phyloP scores from a whole-genome alignment of 2,329 filamentous ascomycete genomes.

The Bipolaris sorokiniana region DNA sequence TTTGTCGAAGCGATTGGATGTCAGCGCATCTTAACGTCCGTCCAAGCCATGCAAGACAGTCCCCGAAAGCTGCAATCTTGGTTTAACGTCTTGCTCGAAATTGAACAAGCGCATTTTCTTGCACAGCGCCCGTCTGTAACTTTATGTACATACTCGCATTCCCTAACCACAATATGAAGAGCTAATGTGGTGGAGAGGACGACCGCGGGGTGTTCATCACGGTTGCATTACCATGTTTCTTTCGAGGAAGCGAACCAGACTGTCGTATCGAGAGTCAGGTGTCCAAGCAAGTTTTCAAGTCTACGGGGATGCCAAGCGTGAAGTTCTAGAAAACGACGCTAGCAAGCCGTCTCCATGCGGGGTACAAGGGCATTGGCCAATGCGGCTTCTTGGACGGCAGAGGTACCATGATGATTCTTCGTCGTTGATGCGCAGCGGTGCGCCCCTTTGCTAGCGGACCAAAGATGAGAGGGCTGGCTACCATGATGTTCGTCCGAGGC shows the following conservation, averaged over 20 bases:
- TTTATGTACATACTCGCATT: neutral
- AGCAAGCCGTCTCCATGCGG: constrained; percentile 5
- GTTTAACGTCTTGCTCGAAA: neutral
- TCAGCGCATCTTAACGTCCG: neutral
- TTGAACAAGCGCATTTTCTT: neutral
- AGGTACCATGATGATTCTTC: neutral
- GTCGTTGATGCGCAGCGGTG: neutral
- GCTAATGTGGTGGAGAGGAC: neutral
- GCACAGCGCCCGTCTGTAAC: neutral
- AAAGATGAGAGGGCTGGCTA: neutral
- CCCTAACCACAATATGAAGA: neutral
- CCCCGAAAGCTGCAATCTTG: neutral
- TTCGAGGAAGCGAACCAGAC: neutral
- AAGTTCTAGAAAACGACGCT: constrained; percentile 1
- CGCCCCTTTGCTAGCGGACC: neutral
- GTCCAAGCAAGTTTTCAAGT: neutral
- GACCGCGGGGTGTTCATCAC: too few species aligned
- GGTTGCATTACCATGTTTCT: neutral
- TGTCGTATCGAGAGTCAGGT: neutral
- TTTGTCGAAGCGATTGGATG: neutral
- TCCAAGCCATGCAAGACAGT: neutral
- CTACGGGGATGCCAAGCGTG: neutral
- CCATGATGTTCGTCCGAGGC: neutral
- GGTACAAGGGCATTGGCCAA: constrained; percentile 1
- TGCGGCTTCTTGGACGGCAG: neutral